A percentile compares a stretch with the other conserved stretches of the same genome.
phyloP scores from a whole-genome alignment of 2,329 filamentous ascomycete species.

The Sporothrix curviconia region DNA sequence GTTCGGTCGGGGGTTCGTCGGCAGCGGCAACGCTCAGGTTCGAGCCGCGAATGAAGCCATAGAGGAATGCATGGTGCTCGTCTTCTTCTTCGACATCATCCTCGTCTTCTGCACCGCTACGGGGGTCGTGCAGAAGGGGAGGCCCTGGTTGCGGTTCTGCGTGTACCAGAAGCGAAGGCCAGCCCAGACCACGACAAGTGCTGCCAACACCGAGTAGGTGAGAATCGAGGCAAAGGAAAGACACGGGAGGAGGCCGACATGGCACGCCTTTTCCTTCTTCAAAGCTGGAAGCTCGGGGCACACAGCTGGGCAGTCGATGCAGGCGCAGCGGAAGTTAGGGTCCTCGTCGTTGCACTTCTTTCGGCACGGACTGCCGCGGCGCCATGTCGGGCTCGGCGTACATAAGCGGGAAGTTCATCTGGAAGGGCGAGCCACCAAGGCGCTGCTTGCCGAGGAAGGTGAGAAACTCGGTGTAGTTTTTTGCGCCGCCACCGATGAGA shows the following conservation, averaged over 20 bases:
- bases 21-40: background rate
- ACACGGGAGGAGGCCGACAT: constrained; percentile 83
- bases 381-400: constrained; percentile 64
- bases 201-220: constrained; percentile 67
- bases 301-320: constrained; percentile 81
- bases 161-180: constrained; percentile 53
- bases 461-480: constrained; percentile 78
- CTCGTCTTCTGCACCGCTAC: constrained; percentile 58
- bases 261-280: constrained; percentile 62
- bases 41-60: constrained; percentile 8
- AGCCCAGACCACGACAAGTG: constrained; percentile 68
- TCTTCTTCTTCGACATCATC: constrained; percentile 93
- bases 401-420: constrained; percentile 80
- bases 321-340: constrained; percentile 79
- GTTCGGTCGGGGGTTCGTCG: constrained; percentile 59
- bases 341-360: constrained; percentile 88
- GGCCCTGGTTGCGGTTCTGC: constrained; percentile 53
- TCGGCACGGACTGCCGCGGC: constrained; percentile 63
- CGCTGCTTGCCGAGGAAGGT: constrained; percentile 94
- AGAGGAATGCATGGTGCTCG: constrained; percentile 30
- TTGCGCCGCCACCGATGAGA: constrained; percentile 90
- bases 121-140: constrained; percentile 78
- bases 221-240: constrained; percentile 89
- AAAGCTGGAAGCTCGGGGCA: constrained; percentile 78
- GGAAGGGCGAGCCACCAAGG: constrained; percentile 85